Evolutionary conservation across 305 asterid genomes (phyloP).

Genomic region (Petunia hybrid): DNA sequence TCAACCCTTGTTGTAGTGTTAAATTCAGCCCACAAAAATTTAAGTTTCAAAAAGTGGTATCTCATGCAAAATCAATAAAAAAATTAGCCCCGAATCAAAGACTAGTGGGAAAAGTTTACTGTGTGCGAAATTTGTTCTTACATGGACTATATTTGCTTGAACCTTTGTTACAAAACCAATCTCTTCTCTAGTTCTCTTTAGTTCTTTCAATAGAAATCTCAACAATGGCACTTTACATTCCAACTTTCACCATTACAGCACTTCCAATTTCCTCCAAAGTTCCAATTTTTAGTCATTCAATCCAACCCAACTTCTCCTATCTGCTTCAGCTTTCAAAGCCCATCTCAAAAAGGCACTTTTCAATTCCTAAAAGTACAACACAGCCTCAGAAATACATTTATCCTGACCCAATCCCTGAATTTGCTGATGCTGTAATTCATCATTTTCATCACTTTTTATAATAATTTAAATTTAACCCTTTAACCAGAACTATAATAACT

Average conservation of each 20-base stretch:
- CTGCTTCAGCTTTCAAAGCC: constrained; percentile 31
- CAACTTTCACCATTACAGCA: constrained; percentile 34
- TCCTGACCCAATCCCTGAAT: constrained; percentile 71
- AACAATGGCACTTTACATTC: constrained; percentile 32
- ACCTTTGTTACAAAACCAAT: neutral
- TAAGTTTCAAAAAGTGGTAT: no score
- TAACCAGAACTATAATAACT: neutral
- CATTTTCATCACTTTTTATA: neutral
- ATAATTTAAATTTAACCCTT: neutral
- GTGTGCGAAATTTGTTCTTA: no score
- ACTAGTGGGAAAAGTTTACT: no score
- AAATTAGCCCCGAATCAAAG: no score
- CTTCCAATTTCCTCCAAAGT: constrained; percentile 35
- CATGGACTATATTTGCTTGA: no score
- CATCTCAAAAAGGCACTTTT: constrained; percentile 31
- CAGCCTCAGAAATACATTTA: constrained; percentile 54
- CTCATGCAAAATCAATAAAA: no score
- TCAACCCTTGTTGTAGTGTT: no score
- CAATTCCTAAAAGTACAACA: constrained; percentile 41
- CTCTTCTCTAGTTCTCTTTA: no score
- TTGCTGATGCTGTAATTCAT: constrained; percentile 58
- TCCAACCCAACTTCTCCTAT: constrained; percentile 4
- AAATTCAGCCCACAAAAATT: no score
- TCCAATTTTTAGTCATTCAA: constrained; percentile 32
- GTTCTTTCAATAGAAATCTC: no score